Evolutionary conservation across 192 early-diverging fungal genomes (phyloP), one percentile per base, ranked within the genome.

Genomic region (Haplosporangium gracile): DNA sequence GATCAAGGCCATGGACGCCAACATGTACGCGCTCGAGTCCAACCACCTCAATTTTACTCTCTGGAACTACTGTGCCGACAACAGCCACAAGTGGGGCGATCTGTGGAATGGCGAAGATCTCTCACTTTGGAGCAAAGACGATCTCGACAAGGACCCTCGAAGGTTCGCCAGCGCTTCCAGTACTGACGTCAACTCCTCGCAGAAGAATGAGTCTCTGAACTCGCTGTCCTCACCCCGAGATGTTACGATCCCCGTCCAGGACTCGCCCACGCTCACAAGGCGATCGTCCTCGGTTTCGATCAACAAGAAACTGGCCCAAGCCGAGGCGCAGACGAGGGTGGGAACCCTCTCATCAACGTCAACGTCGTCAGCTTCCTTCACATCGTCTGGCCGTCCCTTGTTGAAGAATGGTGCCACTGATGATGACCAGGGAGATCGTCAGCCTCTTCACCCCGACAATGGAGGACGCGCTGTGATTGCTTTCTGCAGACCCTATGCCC

Each of bases 51-150:
- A 91, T 68, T 91, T 87, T 77, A 89, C 90, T 1, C 80, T 92
- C 7, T 92, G 92, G 92, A 90, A 90, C 26, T 92, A 92, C 77
- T 88, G 88, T n/a, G 90, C 92, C 7, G 92, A 90, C 71, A 92
- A 91, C 38, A 71, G 72, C 39, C 43, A 80, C 71, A 82, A 83
- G 69, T 90, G 89, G 88, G 92, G 92, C 5, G 92, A 92, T 78
- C 82, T 65, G 29, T 92, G 92, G 92, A 90, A 90, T 72, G 92
- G 92, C 5, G 92, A 92, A 55, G 92, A 92, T 72, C 69, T 92
- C 15, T 88, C 87, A 70, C 68, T 92, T 3, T 92, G 83, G 79
- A 78, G 84, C 65, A 78, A 78, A 0, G 72, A 86, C 20, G 84
- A 86, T 26, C 34, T 80, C 2, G 63, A 63, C 24, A 55, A 68